Conservation (phyloP, 768 basidiomycete genomes). For the Suillus subalutaceus region DNA sequence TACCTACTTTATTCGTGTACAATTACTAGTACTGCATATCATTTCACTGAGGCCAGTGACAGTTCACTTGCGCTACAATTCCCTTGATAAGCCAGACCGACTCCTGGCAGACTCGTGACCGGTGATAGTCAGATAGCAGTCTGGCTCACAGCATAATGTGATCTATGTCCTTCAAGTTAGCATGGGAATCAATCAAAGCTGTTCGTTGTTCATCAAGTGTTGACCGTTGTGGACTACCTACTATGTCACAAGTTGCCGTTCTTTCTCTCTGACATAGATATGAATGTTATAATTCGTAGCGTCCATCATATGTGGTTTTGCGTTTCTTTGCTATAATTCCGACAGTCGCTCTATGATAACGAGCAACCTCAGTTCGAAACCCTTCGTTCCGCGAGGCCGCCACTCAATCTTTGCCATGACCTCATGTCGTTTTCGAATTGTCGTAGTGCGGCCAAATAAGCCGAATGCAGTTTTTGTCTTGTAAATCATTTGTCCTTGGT, state of each 20-base stretch:
- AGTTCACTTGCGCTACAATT: too few relatives aligned
- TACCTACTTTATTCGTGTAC: conserved; percentile 12
- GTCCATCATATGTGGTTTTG: conserved; percentile 13
- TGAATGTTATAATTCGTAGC: conserved; percentile 10
- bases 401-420: conserved; percentile 38
- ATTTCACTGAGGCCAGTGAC: neutral
- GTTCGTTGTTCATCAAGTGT: neutral
- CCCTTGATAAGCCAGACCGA: neutral
- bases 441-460: conserved; percentile 23
- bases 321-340: conserved; percentile 11
- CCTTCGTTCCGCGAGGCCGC: conserved; percentile 25
- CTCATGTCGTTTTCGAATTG: conserved; percentile 21
- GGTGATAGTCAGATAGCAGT: neutral
- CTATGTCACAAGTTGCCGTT: neutral
- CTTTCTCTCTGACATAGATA: conserved; percentile 9
- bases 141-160: neutral
- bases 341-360: conserved; percentile 17
- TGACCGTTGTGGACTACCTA: neutral
- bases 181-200: neutral
- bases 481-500: conserved; percentile 9
- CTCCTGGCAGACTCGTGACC: neutral
- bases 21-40: conserved; percentile 9
- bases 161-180: neutral
- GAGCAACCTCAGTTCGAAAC: conserved; percentile 20
- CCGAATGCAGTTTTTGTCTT: conserved; percentile 3